A percentile compares a stretch with the other conserved stretches of the same genome.
These are phyloP conservation scores for Barbatosphaeria neglecta DNA, from an alignment of 495 filamentous ascomycete genomes.

Conservation along the genomic window DNA sequence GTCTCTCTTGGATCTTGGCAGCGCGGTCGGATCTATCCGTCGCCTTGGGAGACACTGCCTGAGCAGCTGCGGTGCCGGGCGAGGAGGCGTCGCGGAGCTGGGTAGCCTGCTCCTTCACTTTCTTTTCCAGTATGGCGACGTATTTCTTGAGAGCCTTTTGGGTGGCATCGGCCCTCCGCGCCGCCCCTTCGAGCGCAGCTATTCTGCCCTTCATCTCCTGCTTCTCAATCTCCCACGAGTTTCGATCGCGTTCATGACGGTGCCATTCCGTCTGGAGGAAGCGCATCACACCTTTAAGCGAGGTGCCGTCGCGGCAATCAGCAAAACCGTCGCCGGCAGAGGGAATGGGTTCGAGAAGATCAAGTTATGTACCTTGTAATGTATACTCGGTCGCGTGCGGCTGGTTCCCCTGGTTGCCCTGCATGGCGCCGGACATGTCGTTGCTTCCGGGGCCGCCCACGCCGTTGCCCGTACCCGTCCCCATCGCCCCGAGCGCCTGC, in stretches of 20 bases:
- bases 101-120: conserved; percentile 61
- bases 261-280: conserved; percentile 99
- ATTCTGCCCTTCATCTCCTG: conserved; percentile 99
- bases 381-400: conserved; percentile 94
- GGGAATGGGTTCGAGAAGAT: background rate
- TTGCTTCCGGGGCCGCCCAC: conserved; percentile 40
- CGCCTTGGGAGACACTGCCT: conserved; percentile 20
- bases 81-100: conserved; percentile 18
- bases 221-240: conserved; percentile 97
- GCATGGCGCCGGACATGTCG: conserved; percentile 17
- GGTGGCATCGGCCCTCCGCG: conserved; percentile 69
- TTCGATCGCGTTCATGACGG: conserved; percentile 92
- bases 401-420: conserved; percentile 39
- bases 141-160: conserved; percentile 83
- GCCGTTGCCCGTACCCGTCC: conserved; percentile 49
- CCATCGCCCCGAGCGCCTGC: conserved; percentile 51
- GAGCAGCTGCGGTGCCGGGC: conserved; percentile 13
- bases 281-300: conserved; percentile 79
- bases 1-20: conserved; percentile 33
- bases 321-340: background rate
- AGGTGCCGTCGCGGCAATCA: conserved; percentile 5
- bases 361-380: conserved; percentile 61
- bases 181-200: conserved; percentile 85
- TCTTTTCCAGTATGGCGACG: conserved; percentile 79
- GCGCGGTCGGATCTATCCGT: conserved; percentile 23